Base-by-base conservation (phyloP, 345 rosid genomes). In the Gossypium sturtianum region DNA sequence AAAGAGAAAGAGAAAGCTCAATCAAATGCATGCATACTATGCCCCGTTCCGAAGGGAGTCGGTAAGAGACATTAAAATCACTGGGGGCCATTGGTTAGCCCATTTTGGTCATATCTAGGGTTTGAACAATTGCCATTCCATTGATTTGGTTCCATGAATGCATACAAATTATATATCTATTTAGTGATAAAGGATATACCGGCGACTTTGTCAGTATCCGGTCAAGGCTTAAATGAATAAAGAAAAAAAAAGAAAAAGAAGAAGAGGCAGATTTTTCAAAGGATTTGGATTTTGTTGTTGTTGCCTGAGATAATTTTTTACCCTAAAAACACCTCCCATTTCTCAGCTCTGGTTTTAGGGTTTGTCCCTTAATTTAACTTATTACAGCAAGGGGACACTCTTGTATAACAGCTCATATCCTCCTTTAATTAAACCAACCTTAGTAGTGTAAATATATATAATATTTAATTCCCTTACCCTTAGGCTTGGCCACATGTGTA, bases 251-350 rank as follows among this genome's bases (percentile, higher is more conserved):
- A 25, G 2, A 25, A 27, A 2, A 27, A 27, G 2, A 3, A 34
- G 7, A 34, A 5, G 41, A 34, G 41, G 41, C 19, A 61, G n/a
- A 74, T 82, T 80, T 82, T 80, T 43, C 9, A 43, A 81, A 79
- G 81, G 81, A 77, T 79, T 77, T 59, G 65, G 87, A 77, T 81
- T 84, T 84, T 81, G 76, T 84, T 79, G 76, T 84, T 79, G 81
- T 77, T 81, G 77, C 78, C 76, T 34, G 41, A 34, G 41, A 34
- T 34, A 34, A 5, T 34, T 5, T 34, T 5, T 34, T 5, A 34
- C 41, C 41, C 58, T 34, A 73, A 63, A 77, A 78, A 73, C 71
- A 72, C 25, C 71, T 34, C 71, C 67, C 58, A 53, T 17, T 16
- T 19, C 19, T n/a, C 60, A 56, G 12, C 59, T 72, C 79, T 73